Conservation (phyloP, 2,329 filamentous ascomycete genomes). For the Byssoonygena ceratinophila region DNA sequence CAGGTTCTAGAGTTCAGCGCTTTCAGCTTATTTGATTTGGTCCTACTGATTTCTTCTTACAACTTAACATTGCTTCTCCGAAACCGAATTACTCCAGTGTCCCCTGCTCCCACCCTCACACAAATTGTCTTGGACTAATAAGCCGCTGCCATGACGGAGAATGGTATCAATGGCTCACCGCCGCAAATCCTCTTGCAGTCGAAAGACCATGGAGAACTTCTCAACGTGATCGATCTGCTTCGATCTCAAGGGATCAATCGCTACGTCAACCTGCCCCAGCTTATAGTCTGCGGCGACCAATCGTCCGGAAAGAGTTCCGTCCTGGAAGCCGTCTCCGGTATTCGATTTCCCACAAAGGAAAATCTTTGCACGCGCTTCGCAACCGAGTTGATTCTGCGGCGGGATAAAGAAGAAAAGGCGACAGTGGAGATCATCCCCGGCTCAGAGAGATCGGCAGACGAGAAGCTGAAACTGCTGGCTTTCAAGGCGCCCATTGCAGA, state of each 20-base stretch:
- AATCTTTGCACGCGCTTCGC: conserved; percentile 27
- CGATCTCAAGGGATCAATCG: conserved; percentile 41
- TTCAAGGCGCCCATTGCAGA: conserved; percentile 14
- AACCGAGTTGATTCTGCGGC: conserved; percentile 23
- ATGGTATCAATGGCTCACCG: background rate
- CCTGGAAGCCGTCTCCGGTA: conserved; percentile 24
- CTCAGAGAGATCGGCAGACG: conserved; percentile 8
- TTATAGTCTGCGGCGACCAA: conserved; percentile 26
- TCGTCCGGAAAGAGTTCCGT: conserved; percentile 26
- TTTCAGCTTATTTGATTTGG: no score
- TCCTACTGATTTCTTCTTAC: no score
- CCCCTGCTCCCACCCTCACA: no score
- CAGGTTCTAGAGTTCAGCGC: no score
- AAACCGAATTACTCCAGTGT: no score
- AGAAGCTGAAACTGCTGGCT: conserved; percentile 15
- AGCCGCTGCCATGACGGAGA: no score
- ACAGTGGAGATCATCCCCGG: conserved; percentile 19
- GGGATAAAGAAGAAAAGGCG: conserved; percentile 6
- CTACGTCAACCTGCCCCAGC: conserved; percentile 30
- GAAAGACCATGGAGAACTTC: conserved; percentile 38
- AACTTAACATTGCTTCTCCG: no score
- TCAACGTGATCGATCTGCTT: conserved; percentile 46
- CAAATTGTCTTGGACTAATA: no score
- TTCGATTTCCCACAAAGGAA: conserved; percentile 23
- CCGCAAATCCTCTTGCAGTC: conserved; percentile 16